phyloP scores from a whole-genome alignment of 2,329 filamentous ascomycete genomes.

The Neofusicoccum umdonicola region DNA sequence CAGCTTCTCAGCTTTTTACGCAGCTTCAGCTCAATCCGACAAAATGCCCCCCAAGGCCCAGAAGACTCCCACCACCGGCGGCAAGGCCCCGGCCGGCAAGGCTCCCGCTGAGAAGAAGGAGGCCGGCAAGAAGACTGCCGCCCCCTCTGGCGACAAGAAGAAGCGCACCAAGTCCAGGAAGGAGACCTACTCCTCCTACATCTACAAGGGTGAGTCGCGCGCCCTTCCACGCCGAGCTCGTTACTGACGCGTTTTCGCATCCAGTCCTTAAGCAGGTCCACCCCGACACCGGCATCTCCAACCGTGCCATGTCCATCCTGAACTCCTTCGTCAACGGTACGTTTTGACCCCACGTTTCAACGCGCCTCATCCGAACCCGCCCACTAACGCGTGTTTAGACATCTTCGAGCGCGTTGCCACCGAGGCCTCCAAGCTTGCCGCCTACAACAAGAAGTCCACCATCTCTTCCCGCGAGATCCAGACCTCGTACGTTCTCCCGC shows the following conservation, averaged over 20 bases:
- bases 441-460: conserved; percentile 99
- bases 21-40: conserved; percentile 20
- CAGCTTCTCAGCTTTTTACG: conserved; percentile 28
- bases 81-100: conserved; percentile 84
- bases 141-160: conserved; percentile 97
- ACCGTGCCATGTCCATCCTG: conserved; percentile 98
- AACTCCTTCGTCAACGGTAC: conserved; percentile 99
- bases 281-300: conserved; percentile 99
- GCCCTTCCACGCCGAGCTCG: conserved; percentile 13
- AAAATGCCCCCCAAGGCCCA: conserved; percentile 98
- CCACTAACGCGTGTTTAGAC: conserved; percentile 54
- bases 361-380: conserved; percentile 24
- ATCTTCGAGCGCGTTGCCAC: conserved; percentile 99
- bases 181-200: conserved; percentile 99
- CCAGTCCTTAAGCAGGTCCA: conserved; percentile 99
- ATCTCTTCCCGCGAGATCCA: conserved; percentile 99
- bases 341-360: conserved; percentile 30
- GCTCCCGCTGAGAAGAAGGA: conserved; percentile 98
- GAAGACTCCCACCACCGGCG: conserved; percentile 92
- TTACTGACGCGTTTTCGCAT: conserved; percentile 38
- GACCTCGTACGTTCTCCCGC: conserved; percentile 67
- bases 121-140: conserved; percentile 97
- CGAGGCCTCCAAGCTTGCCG: conserved; percentile 97
- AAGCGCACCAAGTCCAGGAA: conserved; percentile 99
- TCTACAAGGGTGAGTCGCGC: conserved; percentile 87